These are phyloP conservation scores for Phyllosticta citriasiana DNA, from an alignment of 2,329 filamentous ascomycete genomes.

Conservation along the genomic window DNA sequence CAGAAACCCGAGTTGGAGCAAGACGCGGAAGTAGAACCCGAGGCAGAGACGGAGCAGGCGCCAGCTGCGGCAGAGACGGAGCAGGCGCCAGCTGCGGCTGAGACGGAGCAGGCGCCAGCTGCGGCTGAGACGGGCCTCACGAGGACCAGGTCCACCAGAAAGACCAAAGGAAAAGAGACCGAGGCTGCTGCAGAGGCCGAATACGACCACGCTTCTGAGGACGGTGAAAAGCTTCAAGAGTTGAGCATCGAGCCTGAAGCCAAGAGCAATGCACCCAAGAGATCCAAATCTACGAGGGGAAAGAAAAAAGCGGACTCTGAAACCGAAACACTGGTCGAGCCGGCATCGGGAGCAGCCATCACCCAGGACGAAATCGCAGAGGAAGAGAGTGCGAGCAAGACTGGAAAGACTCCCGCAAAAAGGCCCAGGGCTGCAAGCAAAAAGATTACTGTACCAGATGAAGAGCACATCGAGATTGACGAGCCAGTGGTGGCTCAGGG, in stretches of 20 bases:
- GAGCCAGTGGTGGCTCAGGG: background rate
- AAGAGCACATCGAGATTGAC: background rate
- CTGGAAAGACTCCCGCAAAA: background rate
- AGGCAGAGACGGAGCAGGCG: background rate
- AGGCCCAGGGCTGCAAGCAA: conserved; percentile 2
- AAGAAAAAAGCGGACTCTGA: conserved; percentile 15
- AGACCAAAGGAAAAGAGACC: conserved; percentile 12
- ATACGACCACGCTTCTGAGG: conserved; percentile 4
- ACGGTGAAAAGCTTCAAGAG: conserved; percentile 7
- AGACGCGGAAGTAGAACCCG: background rate
- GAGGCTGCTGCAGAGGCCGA: conserved; percentile 14
- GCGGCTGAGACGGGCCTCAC: background rate
- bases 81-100: no score
- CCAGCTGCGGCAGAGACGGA: no score
- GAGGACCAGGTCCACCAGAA: background rate
- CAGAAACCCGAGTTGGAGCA: background rate
- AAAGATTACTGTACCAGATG: background rate
- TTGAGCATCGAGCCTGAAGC: background rate
- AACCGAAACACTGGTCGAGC: conserved; percentile 3
- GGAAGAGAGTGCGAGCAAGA: background rate
- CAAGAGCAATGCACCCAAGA: background rate
- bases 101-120: no score
- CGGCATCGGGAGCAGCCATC: conserved; percentile 14
- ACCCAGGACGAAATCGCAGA: conserved; percentile 1
- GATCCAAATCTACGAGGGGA: background rate